Conservation (phyloP, 352 stramenopile species). For the Pythium aquatile region DNA sequence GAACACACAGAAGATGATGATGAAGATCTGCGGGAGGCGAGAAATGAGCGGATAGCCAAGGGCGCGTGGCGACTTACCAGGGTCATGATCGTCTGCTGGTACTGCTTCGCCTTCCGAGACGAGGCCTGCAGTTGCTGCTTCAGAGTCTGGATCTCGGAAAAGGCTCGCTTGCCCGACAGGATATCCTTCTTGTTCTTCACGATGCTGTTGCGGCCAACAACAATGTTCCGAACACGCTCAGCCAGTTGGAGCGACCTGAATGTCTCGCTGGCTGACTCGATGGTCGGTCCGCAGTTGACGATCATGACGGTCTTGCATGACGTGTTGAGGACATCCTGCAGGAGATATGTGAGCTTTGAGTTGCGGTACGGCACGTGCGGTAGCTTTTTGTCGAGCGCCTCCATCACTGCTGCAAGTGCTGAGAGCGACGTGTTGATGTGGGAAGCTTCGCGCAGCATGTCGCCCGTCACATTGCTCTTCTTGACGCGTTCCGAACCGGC, state of each 20-base stretch:
- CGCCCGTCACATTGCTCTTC: constrained; percentile 86
- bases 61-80: constrained; percentile 72
- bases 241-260: constrained; percentile 88
- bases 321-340: constrained; percentile 92
- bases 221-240: constrained; percentile 75
- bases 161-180: constrained; percentile 91
- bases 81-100: constrained; percentile 88
- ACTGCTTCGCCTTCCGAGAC: constrained; percentile 81
- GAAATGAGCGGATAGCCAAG: not conserved
- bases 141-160: constrained; percentile 93
- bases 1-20: not conserved
- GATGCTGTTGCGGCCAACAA: constrained; percentile 76
- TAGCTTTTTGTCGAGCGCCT: constrained; percentile 89
- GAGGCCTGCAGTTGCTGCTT: constrained; percentile 91
- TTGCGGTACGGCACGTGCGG: constrained; percentile 96
- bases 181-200: constrained; percentile 86
- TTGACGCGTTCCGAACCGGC: constrained; percentile 92
- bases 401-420: constrained; percentile 92
- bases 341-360: constrained; percentile 97
- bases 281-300: constrained; percentile 86
- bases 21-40: not conserved
- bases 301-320: constrained; percentile 95
- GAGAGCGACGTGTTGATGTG: constrained; percentile 91
- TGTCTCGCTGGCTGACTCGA: constrained; percentile 82
- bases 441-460: constrained; percentile 73